These are phyloP conservation scores for Trichosporon inkin DNA, from an alignment of 1,284 basidiomycete genomes.

Conservation along the genomic window DNA sequence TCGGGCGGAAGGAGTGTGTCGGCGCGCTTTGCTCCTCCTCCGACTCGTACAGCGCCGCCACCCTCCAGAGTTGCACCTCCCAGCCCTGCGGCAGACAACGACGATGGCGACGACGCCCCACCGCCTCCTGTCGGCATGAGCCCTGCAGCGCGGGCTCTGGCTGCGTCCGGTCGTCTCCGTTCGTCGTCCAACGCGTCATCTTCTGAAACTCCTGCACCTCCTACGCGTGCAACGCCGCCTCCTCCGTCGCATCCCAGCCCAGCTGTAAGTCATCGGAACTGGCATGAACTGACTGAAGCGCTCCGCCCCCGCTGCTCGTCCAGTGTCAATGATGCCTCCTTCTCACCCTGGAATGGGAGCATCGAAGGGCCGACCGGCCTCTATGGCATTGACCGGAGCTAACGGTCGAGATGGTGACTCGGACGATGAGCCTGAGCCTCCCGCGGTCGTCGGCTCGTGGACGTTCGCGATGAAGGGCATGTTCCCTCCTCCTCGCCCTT, in stretches of 20 bases:
- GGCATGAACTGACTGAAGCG: not conserved
- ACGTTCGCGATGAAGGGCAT: slow-evolving; percentile 51
- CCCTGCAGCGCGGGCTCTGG: slow-evolving; percentile 32
- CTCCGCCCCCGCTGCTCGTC: not conserved
- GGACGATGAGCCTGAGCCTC: slow-evolving; percentile 36
- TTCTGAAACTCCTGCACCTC: not conserved
- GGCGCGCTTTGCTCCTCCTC: not conserved
- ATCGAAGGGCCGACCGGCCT: slow-evolving; percentile 27
- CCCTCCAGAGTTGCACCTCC: not conserved
- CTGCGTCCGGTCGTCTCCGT: slow-evolving; percentile 11
- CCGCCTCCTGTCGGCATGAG: slow-evolving; percentile 34
- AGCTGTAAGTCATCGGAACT: slow-evolving; percentile 17
- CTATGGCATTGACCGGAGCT: slow-evolving; percentile 26
- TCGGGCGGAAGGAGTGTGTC: slow-evolving; percentile 8
- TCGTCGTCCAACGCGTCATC: not conserved
- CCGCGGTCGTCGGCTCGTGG: slow-evolving; percentile 45
- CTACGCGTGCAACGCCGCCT: slow-evolving; percentile 15
- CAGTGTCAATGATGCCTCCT: slow-evolving; percentile 20
- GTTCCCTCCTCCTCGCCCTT: slow-evolving; percentile 50
- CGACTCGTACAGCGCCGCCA: not conserved
- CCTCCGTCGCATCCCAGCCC: slow-evolving; percentile 33
- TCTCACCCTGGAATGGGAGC: slow-evolving; percentile 25
- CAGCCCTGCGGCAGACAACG: slow-evolving; percentile 16
- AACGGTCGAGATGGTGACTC: slow-evolving; percentile 15
- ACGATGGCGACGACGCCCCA: slow-evolving; percentile 31